Evolutionary conservation across 306 rosid species (phyloP).

Genomic region (Cyamopsis tetragonoloba): DNA sequence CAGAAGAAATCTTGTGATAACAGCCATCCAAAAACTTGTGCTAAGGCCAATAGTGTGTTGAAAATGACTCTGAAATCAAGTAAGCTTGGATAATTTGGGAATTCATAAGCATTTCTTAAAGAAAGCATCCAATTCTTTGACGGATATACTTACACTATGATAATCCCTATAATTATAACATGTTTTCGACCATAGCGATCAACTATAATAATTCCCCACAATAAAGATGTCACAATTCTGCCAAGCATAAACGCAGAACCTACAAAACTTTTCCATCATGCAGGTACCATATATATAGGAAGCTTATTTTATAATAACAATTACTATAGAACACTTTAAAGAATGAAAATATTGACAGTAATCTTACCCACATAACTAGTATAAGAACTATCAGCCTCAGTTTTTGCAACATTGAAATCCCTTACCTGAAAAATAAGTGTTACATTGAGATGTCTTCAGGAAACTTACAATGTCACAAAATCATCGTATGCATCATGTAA

Average conservation of each 20-base stretch:
- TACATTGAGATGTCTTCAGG: too few relatives aligned
- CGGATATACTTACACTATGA: conserved; percentile 45
- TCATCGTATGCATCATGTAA: background rate
- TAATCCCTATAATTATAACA: conserved; percentile 51
- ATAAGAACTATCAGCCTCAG: conserved; percentile 73
- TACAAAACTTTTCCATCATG: conserved; percentile 26
- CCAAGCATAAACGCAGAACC: conserved; percentile 87
- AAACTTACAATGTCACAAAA: background rate
- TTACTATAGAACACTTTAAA: background rate
- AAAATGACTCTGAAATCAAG: conserved; percentile 52
- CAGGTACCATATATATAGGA: background rate
- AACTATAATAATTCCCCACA: conserved; percentile 77
- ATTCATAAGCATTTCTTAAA: background rate
- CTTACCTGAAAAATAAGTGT: conserved; percentile 48
- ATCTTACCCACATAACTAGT: conserved; percentile 80
- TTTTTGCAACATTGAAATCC: conserved; percentile 73
- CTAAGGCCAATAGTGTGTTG: conserved; percentile 94
- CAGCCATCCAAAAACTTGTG: conserved; percentile 83
- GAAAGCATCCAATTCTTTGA: background rate
- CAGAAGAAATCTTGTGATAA: conserved; percentile 71
- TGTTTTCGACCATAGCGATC: conserved; percentile 93
- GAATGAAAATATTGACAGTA: background rate
- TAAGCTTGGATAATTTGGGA: background rate
- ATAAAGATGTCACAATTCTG: conserved; percentile 64
- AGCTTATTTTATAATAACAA: background rate